phyloP scores from a whole-genome alignment of 148 eudicot species.

The Bassia scoparia region DNA sequence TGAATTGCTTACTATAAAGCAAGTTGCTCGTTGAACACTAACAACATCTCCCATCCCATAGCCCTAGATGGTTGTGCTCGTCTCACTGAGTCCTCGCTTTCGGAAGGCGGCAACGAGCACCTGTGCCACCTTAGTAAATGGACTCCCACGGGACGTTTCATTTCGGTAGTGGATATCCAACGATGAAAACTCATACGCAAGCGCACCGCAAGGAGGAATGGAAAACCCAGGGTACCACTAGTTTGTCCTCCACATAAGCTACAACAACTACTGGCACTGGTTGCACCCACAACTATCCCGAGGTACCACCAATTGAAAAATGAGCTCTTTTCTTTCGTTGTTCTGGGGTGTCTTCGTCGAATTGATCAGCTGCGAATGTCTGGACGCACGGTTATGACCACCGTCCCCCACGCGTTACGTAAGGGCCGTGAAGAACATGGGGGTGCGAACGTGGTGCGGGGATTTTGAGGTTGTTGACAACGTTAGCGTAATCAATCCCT shows the following conservation, averaged over 20 bases:
- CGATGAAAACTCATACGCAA: conserved; percentile 47
- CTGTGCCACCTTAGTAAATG: conserved; percentile 59
- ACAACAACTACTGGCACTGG: conserved; percentile 41
- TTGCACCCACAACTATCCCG: conserved; percentile 56
- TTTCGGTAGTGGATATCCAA: conserved; percentile 39
- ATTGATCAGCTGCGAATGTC: conserved; percentile 76
- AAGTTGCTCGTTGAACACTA: conserved; percentile 18
- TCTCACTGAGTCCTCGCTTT: conserved; percentile 39
- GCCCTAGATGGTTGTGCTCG: background rate
- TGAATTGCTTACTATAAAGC: conserved; percentile 52
- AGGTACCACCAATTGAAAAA: conserved; percentile 87
- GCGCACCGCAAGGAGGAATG: conserved; percentile 43
- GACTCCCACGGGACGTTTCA: conserved; percentile 59
- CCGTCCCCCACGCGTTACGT: conserved; percentile 57
- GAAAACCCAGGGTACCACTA: conserved; percentile 59
- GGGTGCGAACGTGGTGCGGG: conserved; percentile 21
- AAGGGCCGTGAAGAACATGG: conserved; percentile 47
- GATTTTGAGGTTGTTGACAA: conserved; percentile 32
- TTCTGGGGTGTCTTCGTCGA: conserved; percentile 47
- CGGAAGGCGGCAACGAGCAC: conserved; percentile 53
- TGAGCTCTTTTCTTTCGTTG: conserved; percentile 53
- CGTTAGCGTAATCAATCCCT: conserved; percentile 54
- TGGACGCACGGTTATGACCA: conserved; percentile 77
- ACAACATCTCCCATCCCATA: conserved; percentile 27
- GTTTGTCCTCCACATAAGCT: conserved; percentile 51